Base-by-base conservation (phyloP, 2,329 filamentous ascomycete species). In the Penicillium sp. region DNA sequence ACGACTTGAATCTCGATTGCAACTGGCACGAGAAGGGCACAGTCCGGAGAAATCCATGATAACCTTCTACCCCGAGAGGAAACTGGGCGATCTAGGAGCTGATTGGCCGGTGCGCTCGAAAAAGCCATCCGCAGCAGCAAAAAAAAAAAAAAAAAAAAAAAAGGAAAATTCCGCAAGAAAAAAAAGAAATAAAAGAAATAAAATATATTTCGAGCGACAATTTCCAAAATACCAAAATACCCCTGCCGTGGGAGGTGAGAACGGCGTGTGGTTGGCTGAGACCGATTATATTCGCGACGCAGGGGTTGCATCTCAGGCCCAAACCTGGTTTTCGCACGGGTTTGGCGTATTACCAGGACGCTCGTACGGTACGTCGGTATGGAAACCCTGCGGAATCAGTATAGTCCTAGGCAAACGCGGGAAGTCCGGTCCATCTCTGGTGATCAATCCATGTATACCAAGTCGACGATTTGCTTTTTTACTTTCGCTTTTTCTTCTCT, bases 251-350 rank as follows among this genome's bases (percentile, higher is more conserved):
- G 47, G 53, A 53, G 52, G 54, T 51, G 51, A 45, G 33, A 48
- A 43, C 31, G 28, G 38, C 29, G 14, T 36, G 20, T 64, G 55
- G 62, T 63, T 65, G 61, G 62, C 46, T 42, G 29, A 18, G 10
- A 11, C 34, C 21, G 41, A 35, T 49, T 54, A 61, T 62, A 57
- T 57, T 51, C 38, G 9, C 28, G 41, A 48, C n/a, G 41, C 53
- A 57, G 56, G 57, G 59, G 58, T 51, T 54, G 51, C 49, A 54
- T 52, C 45, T 52, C 48, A 45, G 41, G 37, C 32, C 34, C 20
- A 35, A 27, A 27, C 25, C 11, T 4, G 25, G 4, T 27, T 11
- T 11, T 23, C 21, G 35, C 18, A 31, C 28, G 27, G 30, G 34
- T 43, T 50, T 47, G 28, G 33, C 6, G 51, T 52, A 51, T 53